Base-by-base conservation (phyloP, 78 protist genomes). In the Polysphondylium violaceum region DNA sequence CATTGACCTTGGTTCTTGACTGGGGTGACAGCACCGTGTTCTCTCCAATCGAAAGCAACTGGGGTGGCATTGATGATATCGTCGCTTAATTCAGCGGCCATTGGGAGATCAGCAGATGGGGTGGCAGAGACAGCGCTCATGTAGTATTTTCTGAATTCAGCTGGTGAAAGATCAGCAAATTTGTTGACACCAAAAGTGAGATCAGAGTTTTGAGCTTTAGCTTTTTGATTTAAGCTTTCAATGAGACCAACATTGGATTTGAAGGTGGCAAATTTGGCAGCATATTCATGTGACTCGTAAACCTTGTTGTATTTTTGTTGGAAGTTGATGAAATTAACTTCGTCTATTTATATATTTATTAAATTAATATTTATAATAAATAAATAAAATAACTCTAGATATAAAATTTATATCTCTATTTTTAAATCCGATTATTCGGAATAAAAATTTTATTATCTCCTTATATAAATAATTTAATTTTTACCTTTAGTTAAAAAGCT, bases 1-100 rank as follows among this genome's bases (percentile, higher is more conserved):
- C 78, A 72, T 72, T 72, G 78, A 31, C 78, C 78, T 72, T 72
- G 78, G 9, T 72, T 50, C 51, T 72, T 72, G 21, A 72, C 78
- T 2, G 0, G 16, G 1, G 78, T 72, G 31, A 72, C 78, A 1
- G 78, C 50, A 72, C 78, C 78, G 29, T 72, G 16, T 11, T 53
- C 21, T 44, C 64, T 71, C 97, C 97, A 95, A 69, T 94, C 97
- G 27, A 88, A 74, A 53, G 94, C 47, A 12, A 68, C 2, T 59
- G 89, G 86, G 56, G 40, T 58, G 0, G 4, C 9, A 5, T 17
- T 8, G 12, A 60, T 12, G 2, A 35, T 40, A 7, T 55, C 86
- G 25, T 53, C 76, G 5, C 67, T 14, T 56, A 76, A 23, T 1
- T 55, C 19, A 7, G 75, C 44, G 23, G 74, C 76, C 44, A 68